phyloP scores from a whole-genome alignment of 352 stramenopile species.

The Pilasporangium apinafurcum region DNA sequence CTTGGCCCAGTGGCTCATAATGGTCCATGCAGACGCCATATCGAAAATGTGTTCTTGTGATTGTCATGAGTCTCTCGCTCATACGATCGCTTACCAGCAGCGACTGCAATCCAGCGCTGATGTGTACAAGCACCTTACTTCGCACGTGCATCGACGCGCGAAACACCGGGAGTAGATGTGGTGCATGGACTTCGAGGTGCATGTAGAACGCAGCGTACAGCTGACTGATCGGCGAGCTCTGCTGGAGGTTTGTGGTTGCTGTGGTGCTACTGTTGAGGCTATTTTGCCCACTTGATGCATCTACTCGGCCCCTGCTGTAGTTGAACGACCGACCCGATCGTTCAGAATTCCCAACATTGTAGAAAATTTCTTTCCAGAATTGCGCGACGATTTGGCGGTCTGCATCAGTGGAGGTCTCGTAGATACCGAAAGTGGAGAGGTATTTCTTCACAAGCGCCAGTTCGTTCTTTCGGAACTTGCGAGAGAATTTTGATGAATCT shows the following conservation, averaged over 20 bases:
- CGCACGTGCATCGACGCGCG: slow-evolving; percentile 42
- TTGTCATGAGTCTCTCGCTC: slow-evolving; percentile 54
- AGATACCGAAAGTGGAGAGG: slow-evolving; percentile 29
- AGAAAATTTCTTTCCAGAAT: too few species aligned
- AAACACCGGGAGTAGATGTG: slow-evolving; percentile 35
- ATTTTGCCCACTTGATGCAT: too few species aligned
- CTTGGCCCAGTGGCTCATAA: slow-evolving; percentile 87
- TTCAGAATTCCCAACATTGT: too few species aligned
- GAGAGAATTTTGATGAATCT: too few species aligned
- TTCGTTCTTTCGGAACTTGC: slow-evolving; percentile 17
- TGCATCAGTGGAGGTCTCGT: too few species aligned
- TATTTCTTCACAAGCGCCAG: slow-evolving; percentile 23
- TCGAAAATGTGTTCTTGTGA: slow-evolving; percentile 72
- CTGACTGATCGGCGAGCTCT: too few species aligned
- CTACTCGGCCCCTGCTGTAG: too few species aligned
- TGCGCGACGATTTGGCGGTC: too few species aligned
- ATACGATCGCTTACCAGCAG: slow-evolving; percentile 42
- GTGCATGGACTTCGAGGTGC: slow-evolving; percentile 34
- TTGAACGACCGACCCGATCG: too few species aligned
- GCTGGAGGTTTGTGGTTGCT: too few species aligned
- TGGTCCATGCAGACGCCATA: slow-evolving; percentile 80
- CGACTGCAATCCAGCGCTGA: slow-evolving; percentile 43
- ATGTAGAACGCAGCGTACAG: slow-evolving; percentile 45
- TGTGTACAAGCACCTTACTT: slow-evolving; percentile 87
- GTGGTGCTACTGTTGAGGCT: too few species aligned